Base-by-base conservation (phyloP, 2,329 filamentous ascomycete genomes). In the Fusarium chaquense region DNA sequence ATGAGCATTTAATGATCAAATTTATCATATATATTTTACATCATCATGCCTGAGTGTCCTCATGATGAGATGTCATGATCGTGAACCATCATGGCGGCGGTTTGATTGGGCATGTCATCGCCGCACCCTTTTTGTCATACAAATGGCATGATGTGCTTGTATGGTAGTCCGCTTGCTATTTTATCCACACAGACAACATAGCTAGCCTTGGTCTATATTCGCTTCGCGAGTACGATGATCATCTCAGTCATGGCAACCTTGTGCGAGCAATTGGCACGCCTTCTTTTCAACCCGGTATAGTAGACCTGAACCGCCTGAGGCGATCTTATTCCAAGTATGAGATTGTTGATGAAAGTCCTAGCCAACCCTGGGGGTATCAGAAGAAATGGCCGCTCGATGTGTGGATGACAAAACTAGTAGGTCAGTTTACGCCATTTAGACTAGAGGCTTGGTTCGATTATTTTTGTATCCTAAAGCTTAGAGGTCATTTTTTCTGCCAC, bases 1-100 rank as follows among this genome's bases (percentile, higher is more conserved):
- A 73, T 69, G 72, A 73, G 69, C 57, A 70, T 63, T 69, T 74
- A 74, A 74, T 74, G 65, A 73, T 58, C 53, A 64, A 64, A 69
- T 51, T 56, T 68, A 45, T 68, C 45, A 38, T 43, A 70, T 46
- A 26, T 62, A 58, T 58, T 51, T 55, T 24, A 32, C 12, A 38
- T 11, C 22, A 45, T 68, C 46, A 70, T 61, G 41, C 10, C 10
- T 8, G 1, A 47, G 56, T 69, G 60, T 58, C 51, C 43, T 49
- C 67, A 65, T 70, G 53, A 68, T 51, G 41, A 62, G 46, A 30
- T 46, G 62, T 70, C 58, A 68, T 70, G 58, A 70, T 65, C 40
- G 28, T 45, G 45, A 26, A 16, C 40, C 47, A 60, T 70, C 64
- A 65, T 68, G 65, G 28, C n/a, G 41, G 30, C 32, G 38, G 55